Percentiles rank a stretch among this genome's conserved stretches.
Conservation (phyloP, 306 rosid species). For the Cicer pinnatifidum region DNA sequence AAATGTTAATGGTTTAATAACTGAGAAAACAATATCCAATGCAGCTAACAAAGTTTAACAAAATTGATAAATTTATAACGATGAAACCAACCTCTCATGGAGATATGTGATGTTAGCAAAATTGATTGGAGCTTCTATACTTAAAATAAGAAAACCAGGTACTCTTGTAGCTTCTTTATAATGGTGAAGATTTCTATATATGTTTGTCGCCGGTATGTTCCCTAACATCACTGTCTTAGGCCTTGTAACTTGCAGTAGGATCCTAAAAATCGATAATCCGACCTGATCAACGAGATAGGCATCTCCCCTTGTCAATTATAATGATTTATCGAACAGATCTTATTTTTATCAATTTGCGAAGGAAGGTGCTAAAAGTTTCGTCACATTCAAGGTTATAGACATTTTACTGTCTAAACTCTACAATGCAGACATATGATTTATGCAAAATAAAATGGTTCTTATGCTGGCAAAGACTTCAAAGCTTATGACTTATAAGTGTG, state of each 20-base stretch:
- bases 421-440: not conserved
- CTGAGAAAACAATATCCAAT: not conserved
- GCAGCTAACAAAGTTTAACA: not conserved
- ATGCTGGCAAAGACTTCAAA: not conserved
- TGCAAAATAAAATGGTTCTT: constrained; percentile 15
- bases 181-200: constrained; percentile 73
- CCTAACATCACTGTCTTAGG: constrained; percentile 88
- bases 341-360: constrained; percentile 3
- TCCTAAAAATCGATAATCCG: constrained; percentile 77
- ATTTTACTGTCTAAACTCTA: not conserved
- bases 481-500: not conserved
- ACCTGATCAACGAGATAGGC: constrained; percentile 58
- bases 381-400: not conserved
- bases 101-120: constrained; percentile 86
- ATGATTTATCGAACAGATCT: constrained; percentile 13
- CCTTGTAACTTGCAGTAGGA: constrained; percentile 76
- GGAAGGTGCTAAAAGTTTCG: constrained; percentile 26
- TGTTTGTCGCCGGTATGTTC: constrained; percentile 69
- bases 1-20: constrained; percentile 17
- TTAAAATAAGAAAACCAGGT: constrained; percentile 80
- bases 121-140: constrained; percentile 89
- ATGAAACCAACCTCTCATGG: constrained; percentile 64
- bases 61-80: not conserved
- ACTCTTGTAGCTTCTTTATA: constrained; percentile 66
- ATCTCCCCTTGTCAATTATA: constrained; percentile 29